These are phyloP conservation scores for Kwoniella shivajii DNA, from an alignment of 1,284 basidiomycete species.

Conservation along the genomic window DNA sequence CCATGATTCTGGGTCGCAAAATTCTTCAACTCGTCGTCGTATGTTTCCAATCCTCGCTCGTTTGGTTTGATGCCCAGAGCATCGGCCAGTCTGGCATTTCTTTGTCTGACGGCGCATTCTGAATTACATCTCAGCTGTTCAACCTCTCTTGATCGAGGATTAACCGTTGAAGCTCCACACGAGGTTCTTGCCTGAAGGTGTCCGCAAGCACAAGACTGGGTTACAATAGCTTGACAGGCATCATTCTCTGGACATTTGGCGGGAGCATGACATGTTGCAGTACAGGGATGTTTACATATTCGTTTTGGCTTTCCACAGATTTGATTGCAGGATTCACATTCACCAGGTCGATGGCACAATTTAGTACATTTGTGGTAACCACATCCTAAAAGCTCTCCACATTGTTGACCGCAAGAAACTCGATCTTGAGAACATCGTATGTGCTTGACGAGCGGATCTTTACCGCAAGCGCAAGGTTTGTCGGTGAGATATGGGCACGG, in stretches of 20 bases:
- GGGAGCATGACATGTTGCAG: conserved; percentile 78
- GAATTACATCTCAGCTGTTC: conserved; percentile 70
- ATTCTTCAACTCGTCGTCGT: conserved; percentile 63
- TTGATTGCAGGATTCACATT: conserved; percentile 73
- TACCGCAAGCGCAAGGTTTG: conserved; percentile 83
- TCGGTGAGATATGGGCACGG: conserved; percentile 77
- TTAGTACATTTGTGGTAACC: conserved; percentile 83
- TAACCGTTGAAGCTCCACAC: conserved; percentile 65
- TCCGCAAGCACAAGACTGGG: conserved; percentile 75
- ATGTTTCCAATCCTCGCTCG: conserved; percentile 56
- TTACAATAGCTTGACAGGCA: conserved; percentile 67
- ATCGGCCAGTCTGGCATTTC: conserved; percentile 81
- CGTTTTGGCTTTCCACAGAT: conserved; percentile 80
- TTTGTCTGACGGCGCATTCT: conserved; percentile 77
- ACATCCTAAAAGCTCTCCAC: conserved; percentile 74
- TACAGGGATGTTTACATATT: conserved; percentile 76
- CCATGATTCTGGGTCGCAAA: conserved; percentile 65
- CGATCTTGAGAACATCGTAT: conserved; percentile 72
- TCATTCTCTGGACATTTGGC: conserved; percentile 75
- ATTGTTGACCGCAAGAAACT: conserved; percentile 76
- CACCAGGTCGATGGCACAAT: conserved; percentile 70
- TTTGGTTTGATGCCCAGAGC: conserved; percentile 72
- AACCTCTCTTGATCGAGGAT: conserved; percentile 55
- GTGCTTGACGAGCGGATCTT: conserved; percentile 62
- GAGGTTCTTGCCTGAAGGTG: conserved; percentile 69